Evolutionary conservation across 164 flowering plant species (phyloP), one percentile per base, ranked within the genome.

Genomic region (Vitis cinerea): DNA sequence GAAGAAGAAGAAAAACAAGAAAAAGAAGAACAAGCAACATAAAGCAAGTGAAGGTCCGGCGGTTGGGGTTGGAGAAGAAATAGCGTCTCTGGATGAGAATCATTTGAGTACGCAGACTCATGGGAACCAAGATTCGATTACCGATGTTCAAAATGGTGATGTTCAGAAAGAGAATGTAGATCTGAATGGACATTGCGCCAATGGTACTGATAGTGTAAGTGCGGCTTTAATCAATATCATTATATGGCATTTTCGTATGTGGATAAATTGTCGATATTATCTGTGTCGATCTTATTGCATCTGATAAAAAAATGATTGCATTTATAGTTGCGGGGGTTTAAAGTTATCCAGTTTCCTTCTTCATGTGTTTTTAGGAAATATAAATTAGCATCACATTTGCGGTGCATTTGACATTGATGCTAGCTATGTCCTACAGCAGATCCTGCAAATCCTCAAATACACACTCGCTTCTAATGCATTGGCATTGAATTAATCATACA

Each of bases 1-100:
- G 64, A 84, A 80, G 82, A 88, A 77, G 79, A 86, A 84, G 80
- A 85, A 74, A 55, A 86, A 63, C 44, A 86, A 82, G 78, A 88
- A 85, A 66, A 85, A 74, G 62, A 75, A 88, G 83, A 78, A 78
- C 53, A 83, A 83, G 70, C 85, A 86, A 64, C 68, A 49, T 29
- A 85, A 81, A 73, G 44, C 66, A 9, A 31, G 63, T 16, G 82
- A 69, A 61, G 76, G 70, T 70, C 78, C 10, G 15, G 60, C 59
- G 1, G 60, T 30, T 53, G 53, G 50, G 49, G 68, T 27, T 44
- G 75, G 64, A 31, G 82, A 63, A 55, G 53, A 71, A 37, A 37
- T 37, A 17, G 58, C 71, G 61, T 66, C 75, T 19, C 37, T 58
- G 50, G 78, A 66, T 50, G 67, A 76, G 61, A 66, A 72, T 54